Conservation (phyloP, 208 protist species). For the Histomonas meleagridis region DNA sequence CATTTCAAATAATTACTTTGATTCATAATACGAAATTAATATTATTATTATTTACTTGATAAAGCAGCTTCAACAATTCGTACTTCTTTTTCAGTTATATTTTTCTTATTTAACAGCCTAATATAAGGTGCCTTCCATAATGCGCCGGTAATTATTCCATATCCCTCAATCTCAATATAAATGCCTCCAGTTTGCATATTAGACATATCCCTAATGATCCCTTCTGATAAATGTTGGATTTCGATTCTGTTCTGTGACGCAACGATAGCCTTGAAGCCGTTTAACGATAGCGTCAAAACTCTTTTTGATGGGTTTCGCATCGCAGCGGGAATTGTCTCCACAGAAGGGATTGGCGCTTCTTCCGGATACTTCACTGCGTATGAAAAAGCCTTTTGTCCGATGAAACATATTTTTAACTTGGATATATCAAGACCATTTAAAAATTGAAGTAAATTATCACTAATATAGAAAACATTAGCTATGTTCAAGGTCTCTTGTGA, state of each 20-base stretch:
- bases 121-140: not conserved
- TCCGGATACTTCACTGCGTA: not conserved
- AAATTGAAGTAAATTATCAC: too few species aligned
- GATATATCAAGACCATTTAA: too few species aligned
- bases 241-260: not conserved
- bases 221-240: not conserved
- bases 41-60: too few species aligned
- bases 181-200: not conserved
- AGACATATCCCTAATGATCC: not conserved
- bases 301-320: not conserved
- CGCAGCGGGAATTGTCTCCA: not conserved
- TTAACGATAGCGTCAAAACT: not conserved
- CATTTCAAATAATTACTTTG: too few species aligned
- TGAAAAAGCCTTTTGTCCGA: not conserved
- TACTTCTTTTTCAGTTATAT: not conserved
- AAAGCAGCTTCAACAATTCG: not conserved
- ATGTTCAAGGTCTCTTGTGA: too few species aligned
- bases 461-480: too few species aligned
- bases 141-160: not conserved
- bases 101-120: not conserved
- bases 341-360: not conserved
- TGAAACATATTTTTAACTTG: not conserved
- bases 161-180: not conserved
- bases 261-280: not conserved
- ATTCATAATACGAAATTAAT: too few species aligned